Conservation (phyloP, 176 grass and related monocot genomes). For the Juncus inflexus region DNA sequence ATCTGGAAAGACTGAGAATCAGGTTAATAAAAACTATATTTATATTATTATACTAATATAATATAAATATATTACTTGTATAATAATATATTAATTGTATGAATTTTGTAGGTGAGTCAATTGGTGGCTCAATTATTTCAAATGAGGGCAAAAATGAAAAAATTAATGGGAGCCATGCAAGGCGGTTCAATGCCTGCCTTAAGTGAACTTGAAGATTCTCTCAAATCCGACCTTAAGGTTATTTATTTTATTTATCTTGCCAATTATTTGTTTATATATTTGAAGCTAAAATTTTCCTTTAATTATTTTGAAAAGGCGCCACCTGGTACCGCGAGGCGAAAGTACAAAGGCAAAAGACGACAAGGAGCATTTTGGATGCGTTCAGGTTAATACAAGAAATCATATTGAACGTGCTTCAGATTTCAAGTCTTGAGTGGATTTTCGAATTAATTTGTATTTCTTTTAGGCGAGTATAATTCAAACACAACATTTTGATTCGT, state of each 20-base stretch:
- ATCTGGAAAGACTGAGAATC: conserved; percentile 81
- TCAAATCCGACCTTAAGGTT: conserved; percentile 76
- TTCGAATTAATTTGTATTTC: too few relatives aligned
- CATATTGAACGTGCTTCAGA: too few relatives aligned
- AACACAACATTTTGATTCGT: too few relatives aligned
- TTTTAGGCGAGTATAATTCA: too few relatives aligned
- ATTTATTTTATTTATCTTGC: not conserved
- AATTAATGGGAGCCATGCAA: conserved; percentile 93
- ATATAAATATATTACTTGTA: not conserved
- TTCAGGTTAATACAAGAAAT: too few relatives aligned
- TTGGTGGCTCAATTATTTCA: conserved; percentile 81
- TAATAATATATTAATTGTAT: not conserved
- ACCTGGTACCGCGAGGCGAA: conserved; percentile 39
- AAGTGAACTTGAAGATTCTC: conserved; percentile 63
- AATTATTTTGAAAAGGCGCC: conserved; percentile 27
- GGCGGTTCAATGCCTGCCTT: conserved; percentile 59
- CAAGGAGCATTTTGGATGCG: too few relatives aligned
- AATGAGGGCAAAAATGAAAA: conserved; percentile 90
- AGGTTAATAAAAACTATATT: conserved; percentile 36
- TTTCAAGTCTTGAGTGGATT: too few relatives aligned
- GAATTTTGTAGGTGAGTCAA: conserved; percentile 61
- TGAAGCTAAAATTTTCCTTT: not conserved
- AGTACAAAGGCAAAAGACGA: conserved; percentile 1
- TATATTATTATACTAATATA: too few relatives aligned
- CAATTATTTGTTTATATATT: not conserved